Evolutionary conservation across 2,329 filamentous ascomycete species (phyloP), one percentile per base, ranked within the genome.

Genomic region (Hymenoscyphus occultus): DNA sequence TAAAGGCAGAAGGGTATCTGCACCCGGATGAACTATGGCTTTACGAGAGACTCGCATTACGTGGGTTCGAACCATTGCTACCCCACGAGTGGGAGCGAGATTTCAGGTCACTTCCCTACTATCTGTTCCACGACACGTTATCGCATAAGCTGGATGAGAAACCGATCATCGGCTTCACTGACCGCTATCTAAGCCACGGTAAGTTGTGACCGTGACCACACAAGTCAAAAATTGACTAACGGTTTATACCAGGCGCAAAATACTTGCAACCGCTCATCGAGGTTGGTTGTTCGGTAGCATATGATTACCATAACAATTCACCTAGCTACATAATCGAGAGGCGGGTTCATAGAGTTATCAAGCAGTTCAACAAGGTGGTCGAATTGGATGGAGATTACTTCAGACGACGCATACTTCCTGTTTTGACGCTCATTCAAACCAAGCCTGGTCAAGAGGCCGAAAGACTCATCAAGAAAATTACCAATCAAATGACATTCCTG

Each of bases 361-460:
- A 73, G 3, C 64, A 66, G 59, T 77, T 76, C 56, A 73, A 75
- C 31, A 74, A 70, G 60, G 77, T 74, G 74, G 69, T 74, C 22
- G 73, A 77, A 45, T 68, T 62, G n/a, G 75, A 77, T 66, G 76
- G 75, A 7, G 73, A 71, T 4, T 76, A 70, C 45, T 10, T 62
- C 16, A 71, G 69, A 31, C 68, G 67, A 48, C 70, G 71, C 22
- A 74, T 74, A 66, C 67, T 75, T 31, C 76, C 76, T 13, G 69
- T 75, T 59, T 64, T 74, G 31, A 64, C 62, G 22, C 61, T 73
- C 12, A 67, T 73, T 61, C 63, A 66, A 39, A 68, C 66, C 16
- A 56, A 60, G 1, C 65, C 70, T 13, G 59, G 62, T 10, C 64
- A 75, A 56, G 57, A 65, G 12, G 67, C 66, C 13, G 65, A 66